Conservation (phyloP, 2,329 filamentous ascomycete genomes). For the Beauveria caledonica region DNA sequence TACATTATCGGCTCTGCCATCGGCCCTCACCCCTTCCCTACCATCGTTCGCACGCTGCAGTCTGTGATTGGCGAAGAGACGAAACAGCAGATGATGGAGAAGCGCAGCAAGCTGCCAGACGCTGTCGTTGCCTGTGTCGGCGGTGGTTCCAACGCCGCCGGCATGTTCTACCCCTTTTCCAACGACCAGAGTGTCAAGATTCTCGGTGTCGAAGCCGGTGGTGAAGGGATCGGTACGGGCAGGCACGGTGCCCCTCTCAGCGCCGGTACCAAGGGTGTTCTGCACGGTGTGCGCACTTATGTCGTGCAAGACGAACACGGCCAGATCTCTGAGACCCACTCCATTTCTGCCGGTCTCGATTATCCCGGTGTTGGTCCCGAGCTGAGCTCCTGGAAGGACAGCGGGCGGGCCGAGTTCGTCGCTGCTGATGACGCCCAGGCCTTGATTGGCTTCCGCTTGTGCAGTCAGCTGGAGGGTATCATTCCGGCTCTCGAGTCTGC, state of each 20-base stretch:
- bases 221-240: conserved; percentile 79
- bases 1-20: conserved; percentile 98
- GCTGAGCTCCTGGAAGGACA: conserved; percentile 88
- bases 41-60: conserved; percentile 95
- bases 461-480: conserved; percentile 87
- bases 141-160: conserved; percentile 87
- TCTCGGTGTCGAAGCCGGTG: conserved; percentile 89
- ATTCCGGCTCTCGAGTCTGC: conserved; percentile 92
- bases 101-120: conserved; percentile 83
- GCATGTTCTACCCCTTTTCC: conserved; percentile 97
- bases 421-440: conserved; percentile 88
- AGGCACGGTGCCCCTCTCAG: conserved; percentile 84
- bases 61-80: conserved; percentile 94
- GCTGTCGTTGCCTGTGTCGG: conserved; percentile 95
- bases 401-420: conserved; percentile 74
- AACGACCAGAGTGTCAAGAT: conserved; percentile 79
- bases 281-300: conserved; percentile 94
- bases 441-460: conserved; percentile 74
- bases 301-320: conserved; percentile 88
- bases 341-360: conserved; percentile 90
- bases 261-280: conserved; percentile 80
- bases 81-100: conserved; percentile 79
- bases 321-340: conserved; percentile 92
- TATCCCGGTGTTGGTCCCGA: conserved; percentile 97
- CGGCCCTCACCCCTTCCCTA: conserved; percentile 94